Base-by-base conservation (phyloP, 768 basidiomycete species). In the Boletus subparvulus region DNA sequence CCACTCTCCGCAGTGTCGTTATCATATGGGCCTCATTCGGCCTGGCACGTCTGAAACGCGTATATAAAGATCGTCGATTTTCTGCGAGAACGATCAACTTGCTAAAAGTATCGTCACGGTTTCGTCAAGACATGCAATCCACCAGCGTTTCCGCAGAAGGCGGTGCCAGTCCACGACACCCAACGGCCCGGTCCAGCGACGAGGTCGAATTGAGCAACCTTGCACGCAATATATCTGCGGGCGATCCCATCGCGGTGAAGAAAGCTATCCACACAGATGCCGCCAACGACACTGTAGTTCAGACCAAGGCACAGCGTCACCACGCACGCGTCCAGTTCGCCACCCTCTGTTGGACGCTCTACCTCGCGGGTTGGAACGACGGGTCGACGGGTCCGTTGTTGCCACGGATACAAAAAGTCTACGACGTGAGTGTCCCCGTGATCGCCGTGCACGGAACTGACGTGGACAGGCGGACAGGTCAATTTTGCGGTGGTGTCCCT, bases 401-500 rank as follows among this genome's bases (percentile, higher is more conserved):
- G 14, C 75, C 77, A 9, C 64, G 72, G 8, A 76, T 77, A 37
- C 77, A 71, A 52, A 61, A 60, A 37, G 71, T 70, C 19, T 77
- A 77, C 58, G 45, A 70, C 35, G 76, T 76, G 46, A 3, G 68
- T 65, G 12, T 39, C 35, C 6, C 46, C 26, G 6, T 50, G 13
- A 17, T 21, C 21, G n/a, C n/a, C n/a, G 21, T 21, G 21, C 21
- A 21, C 21, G 21, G 21, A 21, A 21, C 21, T 62, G 49, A 62
- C 33, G 11, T 32, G 41, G 1, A n/a, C 16, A 9, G 17, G 13
- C 35, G 9, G 19, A 55, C 50, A 77, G 78, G 63, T 78, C 44
- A 69, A 72, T 21, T 79, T 74, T 58, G 63, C 68, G 2, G 61
- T 71, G 28, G 78, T 79, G 4, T 79, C 79, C 26, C 53, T 80